phyloP scores from a whole-genome alignment of 2,329 filamentous ascomycete genomes.

The Phoma sp. region DNA sequence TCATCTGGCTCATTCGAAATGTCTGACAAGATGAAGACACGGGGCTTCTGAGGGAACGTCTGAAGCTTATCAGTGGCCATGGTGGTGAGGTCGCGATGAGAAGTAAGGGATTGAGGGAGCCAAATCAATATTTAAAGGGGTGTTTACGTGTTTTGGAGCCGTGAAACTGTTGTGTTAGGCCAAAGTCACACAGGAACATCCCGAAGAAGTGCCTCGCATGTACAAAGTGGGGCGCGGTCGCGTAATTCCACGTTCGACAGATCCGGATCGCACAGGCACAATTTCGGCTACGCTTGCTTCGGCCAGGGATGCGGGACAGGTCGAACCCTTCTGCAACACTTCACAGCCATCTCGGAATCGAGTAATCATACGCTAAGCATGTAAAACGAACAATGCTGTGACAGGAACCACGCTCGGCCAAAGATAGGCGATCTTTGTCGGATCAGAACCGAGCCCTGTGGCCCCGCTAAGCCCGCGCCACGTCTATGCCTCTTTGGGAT shows the following conservation, averaged over 20 bases:
- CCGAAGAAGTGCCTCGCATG: conserved; percentile 28
- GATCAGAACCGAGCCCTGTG: neutral
- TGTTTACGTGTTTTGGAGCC: conserved; percentile 11
- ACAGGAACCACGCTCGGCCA: neutral
- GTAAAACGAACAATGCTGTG: neutral
- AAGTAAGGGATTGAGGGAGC: neutral
- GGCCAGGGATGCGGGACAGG: neutral
- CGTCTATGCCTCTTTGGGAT: conserved; percentile 6
- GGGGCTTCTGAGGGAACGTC: conserved; percentile 42
- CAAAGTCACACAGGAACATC: conserved; percentile 22
- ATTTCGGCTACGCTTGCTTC: conserved; percentile 23
- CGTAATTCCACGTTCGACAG: conserved; percentile 11
- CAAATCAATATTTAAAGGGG: neutral
- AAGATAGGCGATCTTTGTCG: neutral
- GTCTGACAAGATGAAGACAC: conserved; percentile 50
- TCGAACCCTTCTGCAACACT: neutral
- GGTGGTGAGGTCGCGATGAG: neutral
- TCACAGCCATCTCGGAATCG: neutral
- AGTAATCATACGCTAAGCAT: neutral
- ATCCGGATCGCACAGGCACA: conserved; percentile 25
- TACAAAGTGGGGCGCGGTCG: conserved; percentile 22
- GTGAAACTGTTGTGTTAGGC: conserved; percentile 22
- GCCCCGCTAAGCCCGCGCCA: conserved; percentile 6
- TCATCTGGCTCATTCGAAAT: conserved; percentile 51
- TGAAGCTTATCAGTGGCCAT: conserved; percentile 40